Percentiles rank a stretch among this genome's conserved stretches.
phyloP scores from a whole-genome alignment of 1,284 basidiomycete species.

The Apiotrichum brassicae region DNA sequence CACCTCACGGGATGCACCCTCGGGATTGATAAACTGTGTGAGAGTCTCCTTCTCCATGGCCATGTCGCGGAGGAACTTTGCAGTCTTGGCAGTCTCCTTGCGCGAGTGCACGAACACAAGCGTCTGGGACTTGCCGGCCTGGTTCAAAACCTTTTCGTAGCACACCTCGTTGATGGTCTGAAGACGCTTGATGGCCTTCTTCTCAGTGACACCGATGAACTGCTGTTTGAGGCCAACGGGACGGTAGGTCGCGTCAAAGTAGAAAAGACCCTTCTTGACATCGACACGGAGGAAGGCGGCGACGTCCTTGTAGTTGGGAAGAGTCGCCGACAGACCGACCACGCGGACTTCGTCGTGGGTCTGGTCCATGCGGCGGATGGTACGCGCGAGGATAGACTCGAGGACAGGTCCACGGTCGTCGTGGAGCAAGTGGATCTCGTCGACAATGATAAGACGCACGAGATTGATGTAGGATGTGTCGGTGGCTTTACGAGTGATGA shows the following conservation, averaged over 20 bases:
- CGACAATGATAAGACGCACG: conserved; percentile 93
- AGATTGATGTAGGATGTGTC: conserved; percentile 97
- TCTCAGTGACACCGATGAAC: conserved; percentile 96
- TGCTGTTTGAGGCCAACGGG: conserved; percentile 95
- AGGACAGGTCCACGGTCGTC: conserved; percentile 98
- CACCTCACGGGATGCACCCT: conserved; percentile 81
- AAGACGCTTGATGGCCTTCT: conserved; percentile 97
- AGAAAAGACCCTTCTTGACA: conserved; percentile 85
- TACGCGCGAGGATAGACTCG: conserved; percentile 84
- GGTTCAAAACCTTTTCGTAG: conserved; percentile 95
- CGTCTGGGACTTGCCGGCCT: conserved; percentile 70
- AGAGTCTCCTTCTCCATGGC: conserved; percentile 96
- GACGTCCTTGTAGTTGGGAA: conserved; percentile 99
- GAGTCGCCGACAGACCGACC: conserved; percentile 89
- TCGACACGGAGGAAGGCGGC: conserved; percentile 96
- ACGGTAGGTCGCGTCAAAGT: conserved; percentile 89
- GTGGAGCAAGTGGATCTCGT: conserved; percentile 96
- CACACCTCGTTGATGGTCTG: conserved; percentile 99
- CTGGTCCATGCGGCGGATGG: conserved; percentile 92
- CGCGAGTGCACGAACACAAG: conserved; percentile 97
- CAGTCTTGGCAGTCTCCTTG: conserved; percentile 97
- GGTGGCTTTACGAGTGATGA: conserved; percentile 95
- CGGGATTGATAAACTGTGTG: conserved; percentile 87
- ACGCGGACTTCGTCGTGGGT: conserved; percentile 86
- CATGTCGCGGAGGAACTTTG: conserved; percentile 87